Base-by-base conservation (phyloP, 192 early-diverging fungal genomes). In the Entomortierella chlamydospora region DNA sequence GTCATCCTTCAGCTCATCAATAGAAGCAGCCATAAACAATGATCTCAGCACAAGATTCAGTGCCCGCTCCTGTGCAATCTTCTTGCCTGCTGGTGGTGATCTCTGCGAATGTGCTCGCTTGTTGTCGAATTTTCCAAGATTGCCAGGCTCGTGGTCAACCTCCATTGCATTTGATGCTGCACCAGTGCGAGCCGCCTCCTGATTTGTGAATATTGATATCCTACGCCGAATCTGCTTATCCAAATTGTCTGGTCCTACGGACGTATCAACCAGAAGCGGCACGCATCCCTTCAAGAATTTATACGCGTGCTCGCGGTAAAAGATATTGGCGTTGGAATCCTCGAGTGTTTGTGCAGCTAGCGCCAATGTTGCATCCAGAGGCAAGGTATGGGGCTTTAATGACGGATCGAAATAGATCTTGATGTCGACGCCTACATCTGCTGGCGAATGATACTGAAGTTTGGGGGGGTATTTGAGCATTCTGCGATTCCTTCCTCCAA, bases 401-500 rank as follows among this genome's bases (percentile, higher is more conserved):
- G 64, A 86, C 4, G 84, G 81, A 43, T 87, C 85, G 73, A 94
- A 93, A 28, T 83, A 64, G 39, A 94, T 63, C 49, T 84, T 81
- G 30, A 91, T 52, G 42, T 92, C 89, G 49, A 94, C 68, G 28
- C 87, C 90, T 55, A 64, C 81, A 55, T 91, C 86, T 11, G 81
- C 72, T 31, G 83, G 83, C 13, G 70, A 53, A 11, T 77, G 65
- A 50, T 79, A 78, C 26, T 73, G 57, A 31, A 92, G 79, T 39
- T 85, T 82, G 39, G 89, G 88, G 20, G 93, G 90, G 41, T 90
- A 91, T 57, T 90, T 89, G 23, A 99, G 82, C 86, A 96, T 90
- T 34, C 94, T 84, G 50, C 97, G 88, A 81, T 99, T 99, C 28
- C 96, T 84, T 2, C 98, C 98, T n/a, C 98, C 98, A 31, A 99